Base-by-base conservation (phyloP, 768 basidiomycete genomes). In the Strobilomyces echinocephalus region DNA sequence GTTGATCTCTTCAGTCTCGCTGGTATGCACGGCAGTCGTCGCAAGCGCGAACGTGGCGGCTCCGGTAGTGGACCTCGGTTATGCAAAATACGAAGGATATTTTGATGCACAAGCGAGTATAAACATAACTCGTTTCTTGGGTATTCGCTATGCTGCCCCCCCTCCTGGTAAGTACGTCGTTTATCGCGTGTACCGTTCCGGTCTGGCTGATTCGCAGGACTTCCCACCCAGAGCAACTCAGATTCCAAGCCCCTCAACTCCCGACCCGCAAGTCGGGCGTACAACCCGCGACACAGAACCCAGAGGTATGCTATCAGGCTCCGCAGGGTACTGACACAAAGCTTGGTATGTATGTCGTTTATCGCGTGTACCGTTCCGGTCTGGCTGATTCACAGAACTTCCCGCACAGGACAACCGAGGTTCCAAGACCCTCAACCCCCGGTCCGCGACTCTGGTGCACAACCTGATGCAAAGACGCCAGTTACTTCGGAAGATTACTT, bases 401-500 rank as follows among this genome's bases (percentile, higher is more conserved):
- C 26, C 15, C 7, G 6, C 14, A 6, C 18, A 67, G 67, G 61
- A 20, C 47, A 54, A 2, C 31, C 61, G 24, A 65, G 70, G 11
- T 72, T 61, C 53, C 50, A 60, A 40, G 67, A 64, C 8, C 72
- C 70, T 45, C 64, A 65, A n/a, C 34, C 55, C 12, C 72, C 72
- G 0, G 9, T 42, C 0, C 9, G 9, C 2, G 50, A 56, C n/a
- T 28, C 55, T 18, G 62, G 56, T 9, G 50, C 67, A 4, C 70
- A 73, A 3, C 53, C 7, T 26, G 52, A 55, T 21, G 20, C 34
- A 7, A 59, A 54, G 4, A 44, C 47, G 9, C 42, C 59, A 1
- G 26, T 11, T 10, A n/a, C 47, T 28, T 63, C 61, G 5, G 73
- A 73, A 52, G 72, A 73, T 55, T 73, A 72, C 50, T 50, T 73